Evolutionary conservation across 345 rosid species (phyloP), one percentile per base, ranked within the genome.

Genomic region (Ailanthus altissimus): DNA sequence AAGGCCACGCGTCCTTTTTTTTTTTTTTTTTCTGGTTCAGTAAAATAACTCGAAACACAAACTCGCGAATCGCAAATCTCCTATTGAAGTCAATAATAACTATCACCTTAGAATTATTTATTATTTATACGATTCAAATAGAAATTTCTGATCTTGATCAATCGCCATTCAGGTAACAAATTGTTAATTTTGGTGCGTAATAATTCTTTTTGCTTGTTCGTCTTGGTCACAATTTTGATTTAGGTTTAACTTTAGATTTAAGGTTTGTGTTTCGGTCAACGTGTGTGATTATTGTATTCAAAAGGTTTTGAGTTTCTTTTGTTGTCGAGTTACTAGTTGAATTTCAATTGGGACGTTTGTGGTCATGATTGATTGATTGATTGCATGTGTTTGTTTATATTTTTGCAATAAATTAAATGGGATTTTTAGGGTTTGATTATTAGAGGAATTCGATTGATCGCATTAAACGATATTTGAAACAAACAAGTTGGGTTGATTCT

Each of bases 141-240:
- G 12, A 16, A 32, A 6, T 32, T 60, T 20, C 42, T 65, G 32
- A 65, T 65, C 70, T 72, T 42, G 40, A 57, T 72, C 51, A 15
- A 42, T 72, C 40, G 21, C 65, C 47, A 38, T 14, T 72, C 53
- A 72, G 75, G 75, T 72, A 72, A 70, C 7, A 11, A n/a, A 11
- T 9, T 9, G 21, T 32, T 47, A 8, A 58, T 73, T 32, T 5
- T 0, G 42, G 14, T 43, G n/a, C 15, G 46, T 57, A 0, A 57
- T 8, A 20, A 32, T 32, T 32, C 45, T 71, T 2, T 46, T 26
- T 57, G 56, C 18, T 73, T 73, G 46, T 60, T 25, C n/a, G 38
- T 18, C 18, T 23, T 60, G 26, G 8, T 11, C 25, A 23, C 18
- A 20, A 59, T 60, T 46, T 56, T 47, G 16, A 1, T 5, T 70